Percentiles rank a stretch among this genome's conserved stretches.
Evolutionary conservation across 192 early-diverging fungal species (phyloP).

Genomic region (Linnemannia schmuckeri): DNA sequence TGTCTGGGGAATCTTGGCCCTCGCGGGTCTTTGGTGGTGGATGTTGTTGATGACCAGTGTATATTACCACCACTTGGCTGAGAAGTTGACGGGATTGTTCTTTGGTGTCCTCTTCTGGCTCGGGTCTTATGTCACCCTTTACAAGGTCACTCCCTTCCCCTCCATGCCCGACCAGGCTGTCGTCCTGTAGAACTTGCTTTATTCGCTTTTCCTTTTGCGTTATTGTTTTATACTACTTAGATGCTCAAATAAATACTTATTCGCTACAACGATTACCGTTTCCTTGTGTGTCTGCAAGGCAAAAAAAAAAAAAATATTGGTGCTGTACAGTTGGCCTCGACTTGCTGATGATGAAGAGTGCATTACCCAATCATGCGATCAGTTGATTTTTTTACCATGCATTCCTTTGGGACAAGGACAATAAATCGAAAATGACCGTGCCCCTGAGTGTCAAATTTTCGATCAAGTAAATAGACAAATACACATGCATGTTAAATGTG

Average conservation of each 20-base stretch:
- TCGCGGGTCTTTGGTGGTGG: constrained; percentile 77
- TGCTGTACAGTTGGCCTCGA: too few species aligned
- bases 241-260: not conserved
- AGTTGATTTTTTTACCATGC: not conserved
- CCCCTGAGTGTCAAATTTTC: too few species aligned
- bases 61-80: constrained; percentile 81
- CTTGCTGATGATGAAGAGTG: not conserved
- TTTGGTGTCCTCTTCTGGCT: constrained; percentile 81
- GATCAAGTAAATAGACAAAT: too few species aligned
- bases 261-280: not conserved
- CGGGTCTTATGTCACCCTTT: constrained; percentile 54
- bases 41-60: constrained; percentile 84
- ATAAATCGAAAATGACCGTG: too few species aligned
- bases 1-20: constrained; percentile 51
- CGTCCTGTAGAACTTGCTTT: not conserved
- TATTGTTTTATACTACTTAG: not conserved
- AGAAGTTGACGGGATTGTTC: constrained; percentile 76
- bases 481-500: too few species aligned
- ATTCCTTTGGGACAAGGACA: not conserved
- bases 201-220: not conserved
- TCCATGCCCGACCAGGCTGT: constrained; percentile 48
- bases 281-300: not conserved
- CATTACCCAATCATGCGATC: not conserved
- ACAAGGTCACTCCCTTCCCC: constrained; percentile 37
- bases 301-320: not conserved